Conservation (phyloP, 306 rosid genomes). For the Neltuma alba region DNA sequence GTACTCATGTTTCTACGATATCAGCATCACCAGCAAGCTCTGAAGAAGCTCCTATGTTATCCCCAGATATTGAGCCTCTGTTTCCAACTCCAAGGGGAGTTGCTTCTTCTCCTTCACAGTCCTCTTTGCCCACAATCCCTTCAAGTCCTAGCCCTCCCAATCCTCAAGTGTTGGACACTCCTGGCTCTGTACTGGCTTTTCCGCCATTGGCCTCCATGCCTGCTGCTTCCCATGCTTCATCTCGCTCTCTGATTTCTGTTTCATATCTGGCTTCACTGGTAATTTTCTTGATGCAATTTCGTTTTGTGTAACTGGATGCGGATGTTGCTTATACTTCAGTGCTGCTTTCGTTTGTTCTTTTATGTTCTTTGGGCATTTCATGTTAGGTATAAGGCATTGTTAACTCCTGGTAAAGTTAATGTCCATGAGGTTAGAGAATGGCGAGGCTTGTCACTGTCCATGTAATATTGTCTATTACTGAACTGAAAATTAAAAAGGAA, state of each 20-base stretch:
- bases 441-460: conserved; percentile 10
- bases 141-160: conserved; percentile 59
- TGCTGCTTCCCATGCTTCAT: conserved; percentile 42
- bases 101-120: conserved; percentile 45
- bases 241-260: conserved; percentile 28
- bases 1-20: conserved; percentile 40
- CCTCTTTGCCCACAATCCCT: conserved; percentile 54
- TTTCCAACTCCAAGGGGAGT: conserved; percentile 49
- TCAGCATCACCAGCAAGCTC: conserved; percentile 51
- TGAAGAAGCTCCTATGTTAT: conserved; percentile 41
- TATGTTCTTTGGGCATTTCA: not conserved
- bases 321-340: conserved; percentile 8
- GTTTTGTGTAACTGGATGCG: conserved; percentile 36
- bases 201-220: conserved; percentile 43
- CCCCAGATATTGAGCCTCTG: conserved; percentile 54
- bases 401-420: conserved; percentile 12
- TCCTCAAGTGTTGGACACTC: conserved; percentile 32
- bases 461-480: not conserved
- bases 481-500: not conserved
- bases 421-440: conserved; percentile 15
- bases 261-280: conserved; percentile 26
- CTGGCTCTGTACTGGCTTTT: conserved; percentile 40
- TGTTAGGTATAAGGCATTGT: conserved; percentile 1
- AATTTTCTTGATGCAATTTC: conserved; percentile 40
- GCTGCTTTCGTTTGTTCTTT: conserved; percentile 13